These are phyloP conservation scores for Candida xyloterini DNA, from an alignment of 805 yeast species.

Conservation along the genomic window DNA sequence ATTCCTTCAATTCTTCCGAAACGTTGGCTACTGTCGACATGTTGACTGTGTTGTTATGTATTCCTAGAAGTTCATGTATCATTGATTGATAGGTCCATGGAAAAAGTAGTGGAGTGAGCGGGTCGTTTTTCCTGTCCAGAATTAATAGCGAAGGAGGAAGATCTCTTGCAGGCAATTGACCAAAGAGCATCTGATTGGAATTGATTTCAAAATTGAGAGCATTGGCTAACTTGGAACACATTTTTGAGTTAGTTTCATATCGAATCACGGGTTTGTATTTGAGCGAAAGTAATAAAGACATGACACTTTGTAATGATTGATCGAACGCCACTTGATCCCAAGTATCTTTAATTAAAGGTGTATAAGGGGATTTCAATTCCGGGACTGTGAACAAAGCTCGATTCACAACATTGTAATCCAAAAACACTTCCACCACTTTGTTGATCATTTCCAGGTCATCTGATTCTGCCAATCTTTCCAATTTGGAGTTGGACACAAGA, in stretches of 20 bases:
- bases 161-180: slow-evolving; percentile 56
- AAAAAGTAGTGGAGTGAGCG: slow-evolving; percentile 83
- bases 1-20: slow-evolving; percentile 55
- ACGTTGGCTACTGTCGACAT: slow-evolving; percentile 54
- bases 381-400: slow-evolving; percentile 50
- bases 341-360: slow-evolving; percentile 31
- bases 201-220: slow-evolving; percentile 59
- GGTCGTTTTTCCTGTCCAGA: slow-evolving; percentile 84
- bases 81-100: slow-evolving; percentile 99
- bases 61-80: slow-evolving; percentile 91
- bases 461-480: slow-evolving; percentile 85
- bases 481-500: slow-evolving; percentile 65
- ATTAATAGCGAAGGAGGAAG: slow-evolving; percentile 71
- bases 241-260: slow-evolving; percentile 65
- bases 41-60: slow-evolving; percentile 75
- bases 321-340: slow-evolving; percentile 49
- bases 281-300: slow-evolving; percentile 64
- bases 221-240: slow-evolving; percentile 65
- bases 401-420: slow-evolving; percentile 76
- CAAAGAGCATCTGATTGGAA: slow-evolving; percentile 61
- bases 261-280: slow-evolving; percentile 77
- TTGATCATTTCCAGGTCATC: slow-evolving; percentile 82
- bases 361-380: slow-evolving; percentile 24
- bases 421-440: slow-evolving; percentile 78
- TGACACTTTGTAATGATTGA: slow-evolving; percentile 40